These are phyloP conservation scores for Pachysandra terminalis DNA, from an alignment of 164 flowering plant genomes.

Conservation along the genomic window DNA sequence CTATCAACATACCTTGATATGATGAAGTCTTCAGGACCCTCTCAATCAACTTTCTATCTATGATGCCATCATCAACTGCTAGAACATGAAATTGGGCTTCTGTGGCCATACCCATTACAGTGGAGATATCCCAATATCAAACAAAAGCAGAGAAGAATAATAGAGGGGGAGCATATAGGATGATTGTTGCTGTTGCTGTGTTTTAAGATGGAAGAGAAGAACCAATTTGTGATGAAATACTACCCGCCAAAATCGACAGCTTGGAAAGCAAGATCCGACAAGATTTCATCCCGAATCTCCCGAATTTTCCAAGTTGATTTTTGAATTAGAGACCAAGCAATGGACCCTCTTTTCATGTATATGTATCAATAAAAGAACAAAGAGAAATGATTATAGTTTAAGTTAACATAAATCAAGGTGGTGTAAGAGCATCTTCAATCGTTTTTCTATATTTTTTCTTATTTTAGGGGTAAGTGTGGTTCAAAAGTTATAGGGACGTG, in stretches of 20 bases:
- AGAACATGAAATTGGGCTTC: slow-evolving; percentile 69
- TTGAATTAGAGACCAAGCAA: slow-evolving; percentile 48
- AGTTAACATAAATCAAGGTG: neutral
- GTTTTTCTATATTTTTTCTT: too few relatives aligned
- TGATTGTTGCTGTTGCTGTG: neutral
- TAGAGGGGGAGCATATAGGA: neutral
- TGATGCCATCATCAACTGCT: slow-evolving; percentile 76
- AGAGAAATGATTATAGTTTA: neutral
- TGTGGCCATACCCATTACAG: slow-evolving; percentile 35
- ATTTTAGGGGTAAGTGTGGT: too few relatives aligned
- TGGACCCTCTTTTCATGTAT: slow-evolving; percentile 13
- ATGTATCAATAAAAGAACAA: slow-evolving; percentile 1
- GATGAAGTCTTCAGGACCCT: slow-evolving; percentile 70
- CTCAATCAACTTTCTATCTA: slow-evolving; percentile 69
- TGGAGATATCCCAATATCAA: neutral
- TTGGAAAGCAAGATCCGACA: slow-evolving; percentile 63
- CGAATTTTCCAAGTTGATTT: slow-evolving; percentile 29
- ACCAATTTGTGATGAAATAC: slow-evolving; percentile 28
- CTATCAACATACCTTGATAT: slow-evolving; percentile 26
- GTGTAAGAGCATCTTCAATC: too few relatives aligned
- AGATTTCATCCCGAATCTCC: slow-evolving; percentile 43
- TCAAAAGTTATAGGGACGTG: too few relatives aligned
- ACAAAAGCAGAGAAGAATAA: neutral
- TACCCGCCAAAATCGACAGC: slow-evolving; percentile 47
- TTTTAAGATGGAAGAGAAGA: slow-evolving; percentile 9